Evolutionary conservation across 805 yeast species (phyloP).

Genomic region (Candida nitratophila): DNA sequence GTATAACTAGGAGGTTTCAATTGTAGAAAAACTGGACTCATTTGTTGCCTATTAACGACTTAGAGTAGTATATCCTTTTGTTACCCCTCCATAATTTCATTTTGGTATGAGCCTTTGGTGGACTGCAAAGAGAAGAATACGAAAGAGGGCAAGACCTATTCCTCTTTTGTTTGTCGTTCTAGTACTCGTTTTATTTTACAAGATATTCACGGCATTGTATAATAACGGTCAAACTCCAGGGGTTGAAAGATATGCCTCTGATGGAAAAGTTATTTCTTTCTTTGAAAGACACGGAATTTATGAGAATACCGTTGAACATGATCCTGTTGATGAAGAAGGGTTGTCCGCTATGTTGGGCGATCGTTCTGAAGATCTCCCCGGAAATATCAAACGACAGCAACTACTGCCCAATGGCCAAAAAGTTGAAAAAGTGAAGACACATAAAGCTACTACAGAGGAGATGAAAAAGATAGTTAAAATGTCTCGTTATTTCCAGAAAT

Average conservation of each 20-base stretch:
- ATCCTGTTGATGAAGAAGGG: neutral
- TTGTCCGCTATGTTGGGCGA: too few relatives aligned
- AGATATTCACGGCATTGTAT: too few relatives aligned
- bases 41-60: too few relatives aligned
- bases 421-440: neutral
- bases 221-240: too few relatives aligned
- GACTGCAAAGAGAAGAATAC: neutral
- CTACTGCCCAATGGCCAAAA: neutral
- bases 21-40: too few relatives aligned
- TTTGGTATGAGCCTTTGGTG: neutral
- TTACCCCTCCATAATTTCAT: too few relatives aligned
- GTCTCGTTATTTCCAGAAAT: constrained; percentile 15
- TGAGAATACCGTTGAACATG: neutral
- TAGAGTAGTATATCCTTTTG: too few relatives aligned
- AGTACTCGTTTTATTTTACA: neutral
- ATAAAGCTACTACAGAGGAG: constrained; percentile 7
- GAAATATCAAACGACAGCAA: neutral
- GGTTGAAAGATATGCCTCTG: too few relatives aligned
- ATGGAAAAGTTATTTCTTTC: too few relatives aligned
- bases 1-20: too few relatives aligned
- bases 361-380: neutral
- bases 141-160: neutral
- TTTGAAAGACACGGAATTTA: neutral
- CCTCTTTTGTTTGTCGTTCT: neutral
- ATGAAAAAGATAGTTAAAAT: constrained; percentile 11